Percentiles rank a stretch among this genome's conserved stretches.
Evolutionary conservation across 208 protist species (phyloP).

Genomic region (Trypanosoma congolense): DNA sequence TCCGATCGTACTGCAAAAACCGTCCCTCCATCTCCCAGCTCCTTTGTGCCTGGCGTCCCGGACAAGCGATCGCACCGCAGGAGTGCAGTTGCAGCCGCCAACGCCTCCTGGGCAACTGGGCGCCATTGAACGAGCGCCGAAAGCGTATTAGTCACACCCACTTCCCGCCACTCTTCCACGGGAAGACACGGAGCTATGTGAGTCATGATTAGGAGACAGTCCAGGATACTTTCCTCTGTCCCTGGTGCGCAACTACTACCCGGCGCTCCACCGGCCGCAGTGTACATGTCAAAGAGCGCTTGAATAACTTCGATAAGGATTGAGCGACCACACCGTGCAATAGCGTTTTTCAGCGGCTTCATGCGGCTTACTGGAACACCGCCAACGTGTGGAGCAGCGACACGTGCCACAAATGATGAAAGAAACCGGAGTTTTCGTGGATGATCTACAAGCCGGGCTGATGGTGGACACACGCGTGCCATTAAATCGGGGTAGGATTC

Average conservation of each 20-base stretch:
- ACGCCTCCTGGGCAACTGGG: conserved; percentile 34
- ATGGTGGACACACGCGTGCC: conserved; percentile 13
- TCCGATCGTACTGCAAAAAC: conserved; percentile 12
- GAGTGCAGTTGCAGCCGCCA: conserved; percentile 30
- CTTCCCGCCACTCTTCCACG: conserved; percentile 40
- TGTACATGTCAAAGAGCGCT: conserved; percentile 55
- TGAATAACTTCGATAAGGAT: conserved; percentile 39
- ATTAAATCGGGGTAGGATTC: conserved; percentile 20
- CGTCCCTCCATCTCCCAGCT: conserved; percentile 1
- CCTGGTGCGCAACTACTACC: conserved; percentile 20
- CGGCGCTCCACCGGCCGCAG: conserved; percentile 32
- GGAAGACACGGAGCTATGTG: conserved; percentile 28
- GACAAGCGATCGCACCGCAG: conserved; percentile 28
- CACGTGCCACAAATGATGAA: conserved; percentile 27
- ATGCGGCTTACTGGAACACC: conserved; percentile 46
- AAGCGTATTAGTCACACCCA: conserved; percentile 47
- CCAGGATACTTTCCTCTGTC: conserved; percentile 29
- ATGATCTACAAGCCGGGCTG: conserved; percentile 10
- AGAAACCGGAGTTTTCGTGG: conserved; percentile 44
- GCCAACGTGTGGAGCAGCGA: conserved; percentile 48
- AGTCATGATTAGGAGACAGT: conserved; percentile 31
- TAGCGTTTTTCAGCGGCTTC: conserved; percentile 24
- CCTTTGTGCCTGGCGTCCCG: too few species aligned
- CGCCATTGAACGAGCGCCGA: conserved; percentile 50
- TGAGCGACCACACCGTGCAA: conserved; percentile 17